phyloP scores from a whole-genome alignment of 306 rosid species.

The Citrullus amarus region DNA sequence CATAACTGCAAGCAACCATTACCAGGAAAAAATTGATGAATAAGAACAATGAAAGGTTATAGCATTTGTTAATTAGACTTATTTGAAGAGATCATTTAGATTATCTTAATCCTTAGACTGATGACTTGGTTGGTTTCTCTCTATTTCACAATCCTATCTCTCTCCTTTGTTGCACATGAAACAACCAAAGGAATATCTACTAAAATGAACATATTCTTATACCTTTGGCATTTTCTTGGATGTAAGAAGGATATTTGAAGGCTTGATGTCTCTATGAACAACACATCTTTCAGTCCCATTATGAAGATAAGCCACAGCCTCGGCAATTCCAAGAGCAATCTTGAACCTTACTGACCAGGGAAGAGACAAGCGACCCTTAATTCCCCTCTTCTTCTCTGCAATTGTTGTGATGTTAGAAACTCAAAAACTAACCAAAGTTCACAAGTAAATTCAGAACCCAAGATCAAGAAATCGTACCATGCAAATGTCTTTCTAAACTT shows the following conservation, averaged over 20 bases:
- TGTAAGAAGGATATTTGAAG: conserved; percentile 92
- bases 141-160: no score
- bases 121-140: not conserved
- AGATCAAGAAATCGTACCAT: conserved; percentile 28
- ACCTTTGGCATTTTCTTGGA: conserved; percentile 81
- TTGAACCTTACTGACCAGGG: conserved; percentile 83
- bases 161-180: not conserved
- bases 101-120: not conserved
- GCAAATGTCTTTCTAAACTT: conserved; percentile 81
- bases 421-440: not conserved
- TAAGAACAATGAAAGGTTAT: conserved; percentile 6
- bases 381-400: conserved; percentile 58
- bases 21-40: conserved; percentile 1
- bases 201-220: conserved; percentile 5
- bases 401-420: conserved; percentile 14
- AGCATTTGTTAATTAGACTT: not conserved
- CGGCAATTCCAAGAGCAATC: conserved; percentile 82
- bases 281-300: conserved; percentile 91
- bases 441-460: not conserved
- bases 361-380: conserved; percentile 40
- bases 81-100: not conserved
- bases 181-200: conserved; percentile 2
- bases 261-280: conserved; percentile 89
- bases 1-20: conserved; percentile 43
- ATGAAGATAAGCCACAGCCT: conserved; percentile 72